phyloP scores from a whole-genome alignment of 306 rosid species.

The Cucurbita pepo region DNA sequence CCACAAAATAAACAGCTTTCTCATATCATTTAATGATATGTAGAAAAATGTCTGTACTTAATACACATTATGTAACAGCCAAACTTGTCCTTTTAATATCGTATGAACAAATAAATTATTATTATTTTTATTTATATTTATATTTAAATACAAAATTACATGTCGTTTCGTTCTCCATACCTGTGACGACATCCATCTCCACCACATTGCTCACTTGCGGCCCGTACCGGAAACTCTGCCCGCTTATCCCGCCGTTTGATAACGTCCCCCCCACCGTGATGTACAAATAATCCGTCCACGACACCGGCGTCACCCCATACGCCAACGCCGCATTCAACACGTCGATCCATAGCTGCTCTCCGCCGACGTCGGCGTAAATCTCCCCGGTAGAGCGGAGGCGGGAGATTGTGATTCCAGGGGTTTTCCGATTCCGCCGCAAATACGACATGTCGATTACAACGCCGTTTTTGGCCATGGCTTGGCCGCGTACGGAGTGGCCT shows the following conservation, averaged over 20 bases:
- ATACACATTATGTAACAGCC: background rate
- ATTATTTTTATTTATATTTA: background rate
- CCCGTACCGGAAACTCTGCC: constrained; percentile 56
- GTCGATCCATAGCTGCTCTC: constrained; percentile 66
- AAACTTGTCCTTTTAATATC: background rate
- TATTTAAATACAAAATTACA: background rate
- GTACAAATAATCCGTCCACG: constrained; percentile 79
- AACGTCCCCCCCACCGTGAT: constrained; percentile 77
- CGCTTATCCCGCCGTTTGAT: constrained; percentile 81
- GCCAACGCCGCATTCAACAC: constrained; percentile 41
- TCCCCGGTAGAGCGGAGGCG: background rate
- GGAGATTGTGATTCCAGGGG: constrained; percentile 17
- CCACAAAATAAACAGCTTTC: background rate
- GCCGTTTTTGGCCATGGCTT: constrained; percentile 46
- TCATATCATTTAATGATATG: background rate
- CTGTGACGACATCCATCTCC: constrained; percentile 65
- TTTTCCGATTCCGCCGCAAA: constrained; percentile 7
- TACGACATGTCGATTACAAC: constrained; percentile 61
- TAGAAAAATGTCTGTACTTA: background rate
- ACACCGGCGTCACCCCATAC: constrained; percentile 42
- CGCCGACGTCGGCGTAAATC: constrained; percentile 58
- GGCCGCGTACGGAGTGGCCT: constrained; percentile 68
- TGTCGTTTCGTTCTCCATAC: constrained; percentile 16
- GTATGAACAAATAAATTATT: background rate
- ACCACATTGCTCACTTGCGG: constrained; percentile 69